A percentile compares a stretch with the other conserved stretches of the same genome.
phyloP scores from a whole-genome alignment of 306 rosid species.

The Inga laurina region DNA sequence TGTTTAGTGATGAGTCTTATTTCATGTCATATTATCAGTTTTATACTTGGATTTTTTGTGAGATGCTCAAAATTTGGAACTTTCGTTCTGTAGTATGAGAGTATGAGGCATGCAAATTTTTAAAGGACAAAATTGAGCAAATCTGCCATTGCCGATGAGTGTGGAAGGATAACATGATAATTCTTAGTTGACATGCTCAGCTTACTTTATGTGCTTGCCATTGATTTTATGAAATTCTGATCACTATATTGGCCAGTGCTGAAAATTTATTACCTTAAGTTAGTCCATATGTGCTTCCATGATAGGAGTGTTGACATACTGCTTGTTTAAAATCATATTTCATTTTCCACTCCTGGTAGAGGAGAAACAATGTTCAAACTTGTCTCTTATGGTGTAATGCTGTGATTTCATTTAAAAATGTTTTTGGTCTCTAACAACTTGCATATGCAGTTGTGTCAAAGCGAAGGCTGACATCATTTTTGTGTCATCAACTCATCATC shows the following conservation, averaged over 20 bases:
- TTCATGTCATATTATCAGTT: neutral
- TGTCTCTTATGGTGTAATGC: neutral
- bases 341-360: neutral
- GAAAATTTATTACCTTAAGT: neutral
- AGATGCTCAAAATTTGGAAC: conserved; percentile 10
- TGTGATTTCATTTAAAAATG: too few species aligned
- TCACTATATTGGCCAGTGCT: neutral
- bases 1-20: neutral
- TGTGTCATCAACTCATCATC: neutral
- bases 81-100: neutral
- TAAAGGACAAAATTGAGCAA: neutral
- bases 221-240: neutral
- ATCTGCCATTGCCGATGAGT: neutral
- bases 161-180: neutral
- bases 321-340: neutral
- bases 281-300: neutral
- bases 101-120: neutral
- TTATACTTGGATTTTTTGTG: neutral
- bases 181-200: neutral
- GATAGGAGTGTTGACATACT: neutral
- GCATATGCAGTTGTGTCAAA: neutral
- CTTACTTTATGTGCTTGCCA: neutral
- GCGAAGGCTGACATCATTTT: neutral
- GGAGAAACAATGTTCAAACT: neutral
- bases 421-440: neutral